Evolutionary conservation across 371 early-diverging fungal genomes (phyloP).

Genomic region (Fennellomyces sp.): DNA sequence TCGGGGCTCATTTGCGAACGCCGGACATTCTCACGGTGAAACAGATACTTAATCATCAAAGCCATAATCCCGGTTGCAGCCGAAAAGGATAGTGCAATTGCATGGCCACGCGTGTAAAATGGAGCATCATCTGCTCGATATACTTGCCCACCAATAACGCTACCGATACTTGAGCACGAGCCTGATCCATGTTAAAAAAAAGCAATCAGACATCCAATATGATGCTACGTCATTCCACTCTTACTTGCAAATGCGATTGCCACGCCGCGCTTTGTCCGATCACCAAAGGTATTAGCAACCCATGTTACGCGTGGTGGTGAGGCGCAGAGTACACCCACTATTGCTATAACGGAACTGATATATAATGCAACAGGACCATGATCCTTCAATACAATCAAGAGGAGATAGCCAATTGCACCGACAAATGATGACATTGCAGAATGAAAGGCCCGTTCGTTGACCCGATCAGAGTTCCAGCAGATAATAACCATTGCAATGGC

Average conservation of each 20-base stretch:
- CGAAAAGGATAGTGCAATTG: slow-evolving; percentile 46
- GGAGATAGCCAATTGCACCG: slow-evolving; percentile 65
- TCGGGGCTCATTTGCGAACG: slow-evolving; percentile 25
- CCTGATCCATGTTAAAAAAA: neutral
- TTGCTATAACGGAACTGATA: slow-evolving; percentile 51
- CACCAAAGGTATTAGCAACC: slow-evolving; percentile 66
- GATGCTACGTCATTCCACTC: neutral
- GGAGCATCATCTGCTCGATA: slow-evolving; percentile 66
- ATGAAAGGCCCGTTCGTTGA: slow-evolving; percentile 65
- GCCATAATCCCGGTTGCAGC: slow-evolving; percentile 37
- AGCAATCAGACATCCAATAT: neutral
- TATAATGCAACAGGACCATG: slow-evolving; percentile 31
- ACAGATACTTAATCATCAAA: slow-evolving; percentile 39
- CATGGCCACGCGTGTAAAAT: slow-evolving; percentile 49
- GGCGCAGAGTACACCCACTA: slow-evolving; percentile 55
- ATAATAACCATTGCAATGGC: slow-evolving; percentile 49
- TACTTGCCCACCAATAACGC: slow-evolving; percentile 62
- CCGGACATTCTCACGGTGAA: slow-evolving; percentile 13
- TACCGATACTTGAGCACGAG: no score
- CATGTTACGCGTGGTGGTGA: slow-evolving; percentile 62
- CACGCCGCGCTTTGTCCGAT: slow-evolving; percentile 66
- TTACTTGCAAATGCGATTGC: slow-evolving; percentile 56
- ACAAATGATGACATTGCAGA: slow-evolving; percentile 57
- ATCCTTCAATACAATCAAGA: slow-evolving; percentile 48
- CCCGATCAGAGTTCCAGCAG: slow-evolving; percentile 66